Percentiles rank a stretch among this genome's conserved stretches.
Conservation (phyloP, 2,329 filamentous ascomycete species). For the Gliomastix tumulicola region DNA sequence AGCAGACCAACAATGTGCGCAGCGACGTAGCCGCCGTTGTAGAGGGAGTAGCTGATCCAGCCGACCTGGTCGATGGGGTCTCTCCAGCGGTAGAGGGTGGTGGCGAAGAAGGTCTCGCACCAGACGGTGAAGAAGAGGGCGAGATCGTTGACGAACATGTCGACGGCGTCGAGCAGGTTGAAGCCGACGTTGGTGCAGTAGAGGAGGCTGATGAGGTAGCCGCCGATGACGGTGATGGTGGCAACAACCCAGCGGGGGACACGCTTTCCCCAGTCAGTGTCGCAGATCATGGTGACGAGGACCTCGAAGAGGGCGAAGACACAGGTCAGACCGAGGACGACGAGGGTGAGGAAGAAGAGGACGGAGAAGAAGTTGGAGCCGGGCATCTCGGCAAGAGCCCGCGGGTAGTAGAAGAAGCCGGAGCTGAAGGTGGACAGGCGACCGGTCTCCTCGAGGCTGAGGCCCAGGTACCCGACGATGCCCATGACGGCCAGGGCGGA, state of each 20-base stretch:
- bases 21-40: slow-evolving; percentile 45
- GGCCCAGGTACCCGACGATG: slow-evolving; percentile 35
- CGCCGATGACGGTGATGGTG: slow-evolving; percentile 33
- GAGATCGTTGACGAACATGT: slow-evolving; percentile 45
- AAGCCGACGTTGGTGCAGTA: slow-evolving; percentile 50
- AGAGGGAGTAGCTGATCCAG: slow-evolving; percentile 30
- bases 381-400: slow-evolving; percentile 46
- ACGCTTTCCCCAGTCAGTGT: slow-evolving; percentile 29
- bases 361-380: slow-evolving; percentile 47
- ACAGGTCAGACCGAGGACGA: slow-evolving; percentile 45
- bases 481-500: slow-evolving; percentile 36
- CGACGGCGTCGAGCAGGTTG: slow-evolving; percentile 41
- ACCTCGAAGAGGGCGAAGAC: slow-evolving; percentile 47
- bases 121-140: slow-evolving; percentile 44
- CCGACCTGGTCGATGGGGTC: slow-evolving; percentile 37
- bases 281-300: slow-evolving; percentile 40
- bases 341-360: slow-evolving; percentile 44
- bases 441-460: slow-evolving; percentile 18
- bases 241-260: slow-evolving; percentile 31
- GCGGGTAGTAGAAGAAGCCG: slow-evolving; percentile 45
- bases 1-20: slow-evolving; percentile 44
- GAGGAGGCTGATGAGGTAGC: slow-evolving; percentile 39
- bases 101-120: slow-evolving; percentile 43
- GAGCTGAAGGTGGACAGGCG: slow-evolving; percentile 42
- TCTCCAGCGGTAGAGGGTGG: slow-evolving; percentile 44